A percentile compares a stretch with the other conserved stretches of the same genome.
Evolutionary conservation across 129 eudicot species (phyloP).

Genomic region (Apium graveolens): DNA sequence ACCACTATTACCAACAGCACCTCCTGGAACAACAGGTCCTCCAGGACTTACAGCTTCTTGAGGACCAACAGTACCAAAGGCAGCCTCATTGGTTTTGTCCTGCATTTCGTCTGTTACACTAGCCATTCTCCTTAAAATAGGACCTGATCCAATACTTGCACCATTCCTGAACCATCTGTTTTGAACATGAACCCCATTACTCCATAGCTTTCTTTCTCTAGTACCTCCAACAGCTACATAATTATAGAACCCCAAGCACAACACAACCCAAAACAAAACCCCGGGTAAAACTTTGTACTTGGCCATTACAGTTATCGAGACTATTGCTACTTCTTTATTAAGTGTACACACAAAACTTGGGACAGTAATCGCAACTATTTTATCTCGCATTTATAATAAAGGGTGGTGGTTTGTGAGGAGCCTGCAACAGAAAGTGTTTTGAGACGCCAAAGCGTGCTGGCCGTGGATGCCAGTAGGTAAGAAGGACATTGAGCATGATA

Average conservation of each 20-base stretch:
- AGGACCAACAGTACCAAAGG: neutral
- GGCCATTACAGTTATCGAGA: neutral
- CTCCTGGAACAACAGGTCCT: constrained; percentile 14
- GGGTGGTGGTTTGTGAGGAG: neutral
- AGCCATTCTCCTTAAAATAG: constrained; percentile 10
- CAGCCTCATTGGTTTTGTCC: neutral
- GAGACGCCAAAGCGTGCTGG: neutral
- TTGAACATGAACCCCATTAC: neutral
- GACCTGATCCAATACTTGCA: constrained; percentile 18
- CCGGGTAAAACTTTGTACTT: neutral
- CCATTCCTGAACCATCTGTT: neutral
- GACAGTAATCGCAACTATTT: neutral
- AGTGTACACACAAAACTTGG: no score
- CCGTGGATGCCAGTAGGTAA: constrained; percentile 1
- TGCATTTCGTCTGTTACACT: constrained; percentile 13
- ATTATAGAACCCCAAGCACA: neutral
- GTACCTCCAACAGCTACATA: neutral
- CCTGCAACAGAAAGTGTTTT: neutral
- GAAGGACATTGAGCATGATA: neutral
- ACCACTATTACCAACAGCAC: constrained; percentile 13
- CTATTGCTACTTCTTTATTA: neutral
- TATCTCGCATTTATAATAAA: neutral
- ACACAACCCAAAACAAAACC: neutral
- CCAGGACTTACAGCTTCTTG: constrained; percentile 1
- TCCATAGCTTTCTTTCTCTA: constrained; percentile 20